Conservation (phyloP, 2,329 filamentous ascomycete species). For the Lizonia empirigonia region DNA sequence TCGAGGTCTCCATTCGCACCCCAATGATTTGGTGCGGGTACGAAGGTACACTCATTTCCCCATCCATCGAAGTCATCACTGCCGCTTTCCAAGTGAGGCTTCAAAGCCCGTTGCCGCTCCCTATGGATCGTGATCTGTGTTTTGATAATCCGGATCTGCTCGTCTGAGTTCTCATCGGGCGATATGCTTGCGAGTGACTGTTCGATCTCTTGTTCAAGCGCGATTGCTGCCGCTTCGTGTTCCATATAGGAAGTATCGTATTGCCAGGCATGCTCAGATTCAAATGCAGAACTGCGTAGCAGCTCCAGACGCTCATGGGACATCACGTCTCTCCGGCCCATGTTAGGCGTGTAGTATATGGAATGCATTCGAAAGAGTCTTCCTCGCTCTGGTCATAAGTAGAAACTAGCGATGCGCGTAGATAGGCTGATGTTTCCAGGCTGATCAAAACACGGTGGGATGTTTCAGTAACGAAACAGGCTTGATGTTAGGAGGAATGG, state of each 20-base stretch:
- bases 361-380: conserved; percentile 4
- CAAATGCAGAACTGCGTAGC: conserved; percentile 46
- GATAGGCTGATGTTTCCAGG: background rate
- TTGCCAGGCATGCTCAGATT: conserved; percentile 46
- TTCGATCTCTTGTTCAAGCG: conserved; percentile 43
- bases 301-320: conserved; percentile 42
- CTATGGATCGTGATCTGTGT: conserved; percentile 46
- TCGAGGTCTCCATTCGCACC: conserved; percentile 46
- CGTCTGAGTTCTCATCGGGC: conserved; percentile 45
- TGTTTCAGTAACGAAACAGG: background rate
- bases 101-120: conserved; percentile 41
- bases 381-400: background rate
- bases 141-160: conserved; percentile 41
- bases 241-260: conserved; percentile 46
- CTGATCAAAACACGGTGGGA: background rate
- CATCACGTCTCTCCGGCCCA: conserved; percentile 34
- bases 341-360: conserved; percentile 23
- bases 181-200: conserved; percentile 41
- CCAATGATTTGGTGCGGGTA: conserved; percentile 47
- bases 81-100: conserved; percentile 46
- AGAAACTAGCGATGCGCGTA: background rate
- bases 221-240: conserved; percentile 43
- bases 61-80: conserved; percentile 44
- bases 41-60: conserved; percentile 45
- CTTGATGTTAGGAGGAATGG: background rate